Percentiles rank a stretch among this genome's conserved stretches.
phyloP scores from a whole-genome alignment of 2,329 filamentous ascomycete species.

The Penicillium glabrum region DNA sequence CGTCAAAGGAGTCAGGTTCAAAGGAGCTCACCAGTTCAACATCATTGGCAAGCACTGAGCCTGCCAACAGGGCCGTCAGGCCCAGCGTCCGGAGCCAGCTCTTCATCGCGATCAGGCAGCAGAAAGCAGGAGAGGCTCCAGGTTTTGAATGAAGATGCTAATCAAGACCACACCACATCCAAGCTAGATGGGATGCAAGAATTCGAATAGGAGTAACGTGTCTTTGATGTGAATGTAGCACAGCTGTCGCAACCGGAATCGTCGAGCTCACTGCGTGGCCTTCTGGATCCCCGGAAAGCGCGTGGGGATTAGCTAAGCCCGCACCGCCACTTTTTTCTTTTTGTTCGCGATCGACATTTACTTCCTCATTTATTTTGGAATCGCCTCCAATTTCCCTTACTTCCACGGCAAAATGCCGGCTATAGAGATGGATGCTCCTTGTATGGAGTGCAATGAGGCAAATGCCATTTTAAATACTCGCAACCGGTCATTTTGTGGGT shows the following conservation, averaged over 20 bases:
- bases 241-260: conserved; percentile 2
- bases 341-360: conserved; percentile 6
- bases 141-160: conserved; percentile 15
- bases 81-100: conserved; percentile 39
- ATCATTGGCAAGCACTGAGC: conserved; percentile 44
- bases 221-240: background rate
- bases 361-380: background rate
- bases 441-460: conserved; percentile 57
- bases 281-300: conserved; percentile 14
- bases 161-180: conserved; percentile 20
- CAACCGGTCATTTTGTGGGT: conserved; percentile 61
- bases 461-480: conserved; percentile 57
- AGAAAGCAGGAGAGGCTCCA: conserved; percentile 27
- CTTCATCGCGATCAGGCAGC: conserved; percentile 37
- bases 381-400: background rate
- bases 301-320: conserved; percentile 29
- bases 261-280: conserved; percentile 11
- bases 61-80: conserved; percentile 39
- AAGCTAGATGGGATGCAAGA: conserved; percentile 4
- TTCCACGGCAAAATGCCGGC: conserved; percentile 29
- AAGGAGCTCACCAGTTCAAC: conserved; percentile 42
- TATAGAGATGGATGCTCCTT: conserved; percentile 41
- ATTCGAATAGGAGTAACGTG: background rate
- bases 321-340: conserved; percentile 20
- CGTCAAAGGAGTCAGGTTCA: background rate